Base-by-base conservation (phyloP, 352 stramenopile genomes). In the Globisporangium nagaii region DNA sequence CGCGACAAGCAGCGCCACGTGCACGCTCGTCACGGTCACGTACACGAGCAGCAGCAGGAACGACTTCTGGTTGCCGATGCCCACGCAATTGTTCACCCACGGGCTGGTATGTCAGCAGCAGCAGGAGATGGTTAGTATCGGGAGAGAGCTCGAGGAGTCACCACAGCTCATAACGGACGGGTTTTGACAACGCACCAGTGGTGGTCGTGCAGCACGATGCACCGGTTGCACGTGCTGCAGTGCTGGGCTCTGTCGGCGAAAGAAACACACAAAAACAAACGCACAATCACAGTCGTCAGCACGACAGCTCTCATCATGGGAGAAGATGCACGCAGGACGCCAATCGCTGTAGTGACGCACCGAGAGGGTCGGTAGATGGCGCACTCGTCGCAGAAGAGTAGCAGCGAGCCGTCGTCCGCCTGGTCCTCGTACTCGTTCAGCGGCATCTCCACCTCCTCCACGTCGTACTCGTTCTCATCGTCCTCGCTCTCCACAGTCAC, bases 81-180 rank as follows among this genome's bases (percentile, higher is more conserved):
- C 84, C 20, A 94, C 67, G 60, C 84, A 94, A 39, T 94, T 94
- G 66, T 94, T 94, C 30, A 94, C 80, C 84, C 84, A 94, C 20
- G 81, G 84, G 60, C 84, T 94, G 53, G 1, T 7, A n/a, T n/a
- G n/a, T n/a, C n/a, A n/a, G n/a, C n/a, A n/a, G n/a, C n/a, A 11
- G 25, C 17, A 28, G 10, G 2, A 39, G n/a, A 61, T n/a, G 32
- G 27, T 45, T 6, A 24, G 27, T 41, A n/a, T n/a, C n/a, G n/a
- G n/a, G n/a, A n/a, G n/a, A 19, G 15, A 43, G 37, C 22, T 25
- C 22, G 20, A 34, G 9, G 4, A 53, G 28, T 40, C n/a, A n/a
- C n/a, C n/a, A n/a, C n/a, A n/a, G n/a, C n/a, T n/a, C n/a, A n/a
- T n/a, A n/a, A n/a, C n/a, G n/a, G n/a, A n/a, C n/a, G n/a, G n/a